A percentile compares a stretch with the other conserved stretches of the same genome.
Evolutionary conservation across 2,329 filamentous ascomycete species (phyloP).

Genomic region (Epichloe amarillans): DNA sequence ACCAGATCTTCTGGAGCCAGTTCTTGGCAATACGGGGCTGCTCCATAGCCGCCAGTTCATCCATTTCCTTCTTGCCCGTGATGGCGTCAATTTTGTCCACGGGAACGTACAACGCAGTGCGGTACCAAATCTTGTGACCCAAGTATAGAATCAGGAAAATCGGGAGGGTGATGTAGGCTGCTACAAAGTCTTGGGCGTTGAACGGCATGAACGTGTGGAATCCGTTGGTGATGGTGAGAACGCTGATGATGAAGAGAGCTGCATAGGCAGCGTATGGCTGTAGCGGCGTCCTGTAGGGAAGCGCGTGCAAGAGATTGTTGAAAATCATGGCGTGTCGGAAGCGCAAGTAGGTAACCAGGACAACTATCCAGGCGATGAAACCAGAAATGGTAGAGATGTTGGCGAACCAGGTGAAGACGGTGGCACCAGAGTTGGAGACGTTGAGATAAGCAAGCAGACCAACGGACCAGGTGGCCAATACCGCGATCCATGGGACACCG

Average conservation of each 20-base stretch:
- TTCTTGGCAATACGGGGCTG: conserved; percentile 35
- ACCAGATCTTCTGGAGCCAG: conserved; percentile 38
- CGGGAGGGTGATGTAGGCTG: conserved; percentile 48
- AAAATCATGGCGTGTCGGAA: conserved; percentile 42
- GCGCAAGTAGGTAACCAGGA: conserved; percentile 45
- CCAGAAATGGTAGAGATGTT: conserved; percentile 54
- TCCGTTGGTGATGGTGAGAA: conserved; percentile 61
- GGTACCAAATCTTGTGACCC: conserved; percentile 41
- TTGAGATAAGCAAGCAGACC: conserved; percentile 59
- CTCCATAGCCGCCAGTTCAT: conserved; percentile 39
- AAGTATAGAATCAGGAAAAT: conserved; percentile 47
- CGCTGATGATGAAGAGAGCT: conserved; percentile 40
- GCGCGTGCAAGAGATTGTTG: conserved; percentile 34
- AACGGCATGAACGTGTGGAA: conserved; percentile 66
- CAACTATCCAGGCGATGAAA: conserved; percentile 46
- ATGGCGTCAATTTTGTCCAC: conserved; percentile 39
- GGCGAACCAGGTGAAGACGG: conserved; percentile 59
- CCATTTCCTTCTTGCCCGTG: conserved; percentile 49
- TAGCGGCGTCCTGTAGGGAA: conserved; percentile 38
- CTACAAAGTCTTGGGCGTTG: conserved; percentile 49
- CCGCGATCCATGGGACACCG: conserved; percentile 46
- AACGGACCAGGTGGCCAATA: conserved; percentile 42
- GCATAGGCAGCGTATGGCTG: conserved; percentile 54
- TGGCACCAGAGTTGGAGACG: conserved; percentile 45
- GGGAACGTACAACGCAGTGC: conserved; percentile 30